These are phyloP conservation scores for Mortierella sp. DNA, from an alignment of 371 early-diverging fungal species.

Conservation along the genomic window DNA sequence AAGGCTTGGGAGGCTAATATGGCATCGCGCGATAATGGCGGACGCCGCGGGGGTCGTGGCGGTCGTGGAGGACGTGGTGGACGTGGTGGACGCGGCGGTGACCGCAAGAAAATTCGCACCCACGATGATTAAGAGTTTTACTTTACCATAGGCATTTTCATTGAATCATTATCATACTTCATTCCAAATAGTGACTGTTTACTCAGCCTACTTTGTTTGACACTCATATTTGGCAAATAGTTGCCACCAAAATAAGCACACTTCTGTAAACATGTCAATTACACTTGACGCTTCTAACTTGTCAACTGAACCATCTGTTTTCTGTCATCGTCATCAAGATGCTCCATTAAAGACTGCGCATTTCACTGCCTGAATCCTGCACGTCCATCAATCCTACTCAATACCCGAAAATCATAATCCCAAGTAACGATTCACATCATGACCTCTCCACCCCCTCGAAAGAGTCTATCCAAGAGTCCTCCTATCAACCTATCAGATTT, in stretches of 20 bases:
- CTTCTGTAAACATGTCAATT: background rate
- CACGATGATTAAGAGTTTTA: slow-evolving; percentile 13
- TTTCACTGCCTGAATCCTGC: background rate
- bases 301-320: slow-evolving; percentile 10
- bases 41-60: slow-evolving; percentile 43
- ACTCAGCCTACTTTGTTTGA: background rate
- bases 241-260: slow-evolving; percentile 10
- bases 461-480: slow-evolving; percentile 22
- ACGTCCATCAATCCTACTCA: background rate
- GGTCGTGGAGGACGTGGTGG: slow-evolving; percentile 52
- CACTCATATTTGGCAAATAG: background rate
- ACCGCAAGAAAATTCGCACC: slow-evolving; percentile 54
- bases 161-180: too few relatives aligned
- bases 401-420: background rate
- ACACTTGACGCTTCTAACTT: slow-evolving; percentile 5
- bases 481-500: slow-evolving; percentile 25
- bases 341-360: slow-evolving; percentile 1
- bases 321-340: background rate
- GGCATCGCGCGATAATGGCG: slow-evolving; percentile 24
- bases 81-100: slow-evolving; percentile 45
- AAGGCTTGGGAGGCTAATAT: slow-evolving; percentile 39
- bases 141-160: background rate
- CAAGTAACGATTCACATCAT: slow-evolving; percentile 3
- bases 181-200: background rate
- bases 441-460: slow-evolving; percentile 16